Percentiles rank a stretch among this genome's conserved stretches.
phyloP scores from a whole-genome alignment of 2,329 filamentous ascomycete species.

The Mariannaea sp. region DNA sequence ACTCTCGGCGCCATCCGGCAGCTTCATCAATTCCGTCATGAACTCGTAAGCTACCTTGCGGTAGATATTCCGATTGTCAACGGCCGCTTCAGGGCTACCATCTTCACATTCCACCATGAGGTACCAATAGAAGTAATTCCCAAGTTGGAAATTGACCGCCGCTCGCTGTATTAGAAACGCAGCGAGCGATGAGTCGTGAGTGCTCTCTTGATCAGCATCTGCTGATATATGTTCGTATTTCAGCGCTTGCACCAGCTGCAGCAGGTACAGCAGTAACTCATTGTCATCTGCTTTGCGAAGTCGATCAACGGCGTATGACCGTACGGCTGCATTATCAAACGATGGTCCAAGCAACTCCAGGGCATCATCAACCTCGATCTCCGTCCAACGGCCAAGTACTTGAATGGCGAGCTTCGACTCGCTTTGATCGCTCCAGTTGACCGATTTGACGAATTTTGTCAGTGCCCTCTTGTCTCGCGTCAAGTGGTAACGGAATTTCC shows the following conservation, averaged over 20 bases:
- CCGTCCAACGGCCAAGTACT: slow-evolving; percentile 89
- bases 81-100: slow-evolving; percentile 72
- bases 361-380: slow-evolving; percentile 96
- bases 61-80: slow-evolving; percentile 82
- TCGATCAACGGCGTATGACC: slow-evolving; percentile 91
- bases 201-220: slow-evolving; percentile 59
- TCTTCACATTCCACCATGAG: slow-evolving; percentile 98
- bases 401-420: slow-evolving; percentile 90
- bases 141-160: slow-evolving; percentile 84
- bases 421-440: slow-evolving; percentile 85
- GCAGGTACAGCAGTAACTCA: slow-evolving; percentile 85
- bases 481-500: slow-evolving; percentile 96
- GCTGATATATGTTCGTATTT: slow-evolving; percentile 85
- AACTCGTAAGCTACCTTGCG: slow-evolving; percentile 95
- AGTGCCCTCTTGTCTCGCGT: slow-evolving; percentile 89
- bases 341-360: slow-evolving; percentile 91
- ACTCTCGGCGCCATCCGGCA: slow-evolving; percentile 70
- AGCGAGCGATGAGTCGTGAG: slow-evolving; percentile 81
- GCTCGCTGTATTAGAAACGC: slow-evolving; percentile 88
- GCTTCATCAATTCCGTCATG: slow-evolving; percentile 82
- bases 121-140: slow-evolving; percentile 98
- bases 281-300: slow-evolving; percentile 91
- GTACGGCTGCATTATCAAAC: slow-evolving; percentile 85
- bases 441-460: slow-evolving; percentile 97
- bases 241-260: slow-evolving; percentile 93